Conservation (phyloP, 345 rosid genomes). For the Jatropha curcas region DNA sequence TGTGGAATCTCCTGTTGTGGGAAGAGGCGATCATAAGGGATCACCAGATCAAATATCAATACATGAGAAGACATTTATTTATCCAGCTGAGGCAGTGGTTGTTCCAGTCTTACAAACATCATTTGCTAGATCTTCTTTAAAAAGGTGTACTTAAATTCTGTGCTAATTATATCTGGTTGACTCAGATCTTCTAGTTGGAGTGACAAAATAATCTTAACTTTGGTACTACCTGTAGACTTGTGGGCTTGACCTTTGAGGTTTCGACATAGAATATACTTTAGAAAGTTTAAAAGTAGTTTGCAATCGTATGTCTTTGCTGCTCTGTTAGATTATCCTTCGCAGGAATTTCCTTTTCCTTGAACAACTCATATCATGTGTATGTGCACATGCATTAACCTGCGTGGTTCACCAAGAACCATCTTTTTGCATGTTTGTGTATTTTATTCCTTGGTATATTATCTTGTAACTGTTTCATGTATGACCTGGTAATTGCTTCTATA, state of each 20-base stretch:
- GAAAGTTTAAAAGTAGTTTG: background rate
- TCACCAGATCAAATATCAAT: conserved; percentile 37
- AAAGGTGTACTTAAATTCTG: conserved; percentile 56
- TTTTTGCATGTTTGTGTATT: background rate
- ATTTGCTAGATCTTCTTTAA: conserved; percentile 77
- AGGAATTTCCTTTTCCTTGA: background rate
- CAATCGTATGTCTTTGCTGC: background rate
- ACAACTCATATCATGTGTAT: background rate
- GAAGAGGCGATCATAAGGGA: conserved; percentile 62
- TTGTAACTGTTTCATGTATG: background rate
- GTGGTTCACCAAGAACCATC: background rate
- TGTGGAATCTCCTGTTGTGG: conserved; percentile 56
- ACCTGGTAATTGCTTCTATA: background rate
- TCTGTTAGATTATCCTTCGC: background rate
- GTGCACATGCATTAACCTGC: conserved; percentile 7
- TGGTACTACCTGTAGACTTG: background rate
- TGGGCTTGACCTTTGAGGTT: background rate
- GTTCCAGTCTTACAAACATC: conserved; percentile 88
- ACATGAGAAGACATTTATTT: conserved; percentile 68
- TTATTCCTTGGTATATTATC: background rate
- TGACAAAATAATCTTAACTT: background rate
- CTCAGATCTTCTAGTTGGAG: background rate
- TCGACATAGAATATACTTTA: background rate
- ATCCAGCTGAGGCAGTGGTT: conserved; percentile 88
- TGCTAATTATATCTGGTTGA: conserved; percentile 9